Evolutionary conservation across 1,284 basidiomycete species (phyloP).

Genomic region (Agaricales sp.): DNA sequence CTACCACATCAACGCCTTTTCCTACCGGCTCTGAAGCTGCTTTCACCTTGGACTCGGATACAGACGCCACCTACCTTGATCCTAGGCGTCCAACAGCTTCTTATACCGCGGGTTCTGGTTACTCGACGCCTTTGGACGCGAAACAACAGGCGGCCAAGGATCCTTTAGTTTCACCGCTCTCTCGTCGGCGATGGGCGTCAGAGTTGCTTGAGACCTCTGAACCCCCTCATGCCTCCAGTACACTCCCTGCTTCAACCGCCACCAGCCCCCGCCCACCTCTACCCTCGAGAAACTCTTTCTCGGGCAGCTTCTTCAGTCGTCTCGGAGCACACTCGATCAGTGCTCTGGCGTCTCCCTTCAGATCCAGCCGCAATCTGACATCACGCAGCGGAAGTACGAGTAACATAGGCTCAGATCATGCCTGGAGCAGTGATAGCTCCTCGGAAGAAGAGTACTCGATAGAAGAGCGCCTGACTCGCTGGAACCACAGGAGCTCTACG

Average conservation of each 20-base stretch:
- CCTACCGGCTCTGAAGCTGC: slow-evolving; percentile 36
- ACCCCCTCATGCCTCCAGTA: slow-evolving; percentile 9
- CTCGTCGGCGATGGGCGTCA: slow-evolving; percentile 37
- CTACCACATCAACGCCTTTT: slow-evolving; percentile 15
- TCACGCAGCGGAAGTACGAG: slow-evolving; percentile 19
- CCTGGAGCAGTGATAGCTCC: slow-evolving; percentile 62
- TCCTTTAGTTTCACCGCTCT: slow-evolving; percentile 27
- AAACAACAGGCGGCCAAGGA: slow-evolving; percentile 19
- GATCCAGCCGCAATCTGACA: slow-evolving; percentile 22
- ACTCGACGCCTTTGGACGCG: slow-evolving; percentile 21
- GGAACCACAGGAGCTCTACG: background rate
- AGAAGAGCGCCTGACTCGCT: slow-evolving; percentile 13
- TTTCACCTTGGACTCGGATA: slow-evolving; percentile 51
- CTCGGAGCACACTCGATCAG: slow-evolving; percentile 43
- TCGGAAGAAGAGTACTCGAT: slow-evolving; percentile 39
- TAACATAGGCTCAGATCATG: slow-evolving; percentile 22
- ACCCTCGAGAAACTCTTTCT: slow-evolving; percentile 10
- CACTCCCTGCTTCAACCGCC: too few species aligned
- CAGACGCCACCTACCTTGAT: slow-evolving; percentile 20
- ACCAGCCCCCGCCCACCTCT: background rate
- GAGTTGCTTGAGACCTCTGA: slow-evolving; percentile 25
- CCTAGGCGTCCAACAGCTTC: slow-evolving; percentile 17
- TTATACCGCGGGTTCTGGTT: slow-evolving; percentile 35
- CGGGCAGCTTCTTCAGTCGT: slow-evolving; percentile 29
- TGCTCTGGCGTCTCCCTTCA: slow-evolving; percentile 34